These are phyloP conservation scores for Heterobasidion annosum DNA, from an alignment of 1,284 basidiomycete genomes.

Conservation along the genomic window DNA sequence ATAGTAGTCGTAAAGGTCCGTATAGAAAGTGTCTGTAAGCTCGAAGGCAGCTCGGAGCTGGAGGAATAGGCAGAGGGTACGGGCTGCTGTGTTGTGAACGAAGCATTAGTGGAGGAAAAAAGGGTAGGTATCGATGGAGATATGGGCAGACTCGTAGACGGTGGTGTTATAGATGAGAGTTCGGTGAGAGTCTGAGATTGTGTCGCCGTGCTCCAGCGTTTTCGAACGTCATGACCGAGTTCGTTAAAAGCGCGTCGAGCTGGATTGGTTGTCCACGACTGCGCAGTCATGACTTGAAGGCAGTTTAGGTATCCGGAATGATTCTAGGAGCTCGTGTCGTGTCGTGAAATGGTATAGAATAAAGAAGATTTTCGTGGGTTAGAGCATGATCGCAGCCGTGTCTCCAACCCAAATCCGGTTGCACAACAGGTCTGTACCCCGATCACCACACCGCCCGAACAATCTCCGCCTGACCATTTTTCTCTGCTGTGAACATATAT, in stretches of 20 bases:
- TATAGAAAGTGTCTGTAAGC: neutral
- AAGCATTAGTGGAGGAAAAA: neutral
- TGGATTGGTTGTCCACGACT: neutral
- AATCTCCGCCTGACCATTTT: too few relatives aligned
- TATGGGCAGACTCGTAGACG: neutral
- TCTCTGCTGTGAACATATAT: too few relatives aligned
- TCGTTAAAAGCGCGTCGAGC: neutral
- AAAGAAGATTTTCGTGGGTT: neutral
- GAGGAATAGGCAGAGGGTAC: neutral
- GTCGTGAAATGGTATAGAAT: neutral
- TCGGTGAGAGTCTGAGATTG: neutral
- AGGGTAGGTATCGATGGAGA: neutral
- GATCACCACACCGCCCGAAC: neutral
- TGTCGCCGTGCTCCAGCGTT: constrained; percentile 3
- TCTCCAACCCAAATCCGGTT: too few relatives aligned
- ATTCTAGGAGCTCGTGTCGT: neutral
- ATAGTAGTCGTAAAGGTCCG: neutral
- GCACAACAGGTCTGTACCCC: neutral
- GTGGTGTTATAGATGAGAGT: neutral
- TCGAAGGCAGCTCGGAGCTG: neutral
- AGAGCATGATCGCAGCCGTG: neutral
- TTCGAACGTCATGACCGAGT: neutral
- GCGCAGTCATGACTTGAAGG: neutral
- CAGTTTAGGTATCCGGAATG: neutral
- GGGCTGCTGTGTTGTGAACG: neutral